Conservation (phyloP, 768 basidiomycete species). For the Lyophyllum atratum region DNA sequence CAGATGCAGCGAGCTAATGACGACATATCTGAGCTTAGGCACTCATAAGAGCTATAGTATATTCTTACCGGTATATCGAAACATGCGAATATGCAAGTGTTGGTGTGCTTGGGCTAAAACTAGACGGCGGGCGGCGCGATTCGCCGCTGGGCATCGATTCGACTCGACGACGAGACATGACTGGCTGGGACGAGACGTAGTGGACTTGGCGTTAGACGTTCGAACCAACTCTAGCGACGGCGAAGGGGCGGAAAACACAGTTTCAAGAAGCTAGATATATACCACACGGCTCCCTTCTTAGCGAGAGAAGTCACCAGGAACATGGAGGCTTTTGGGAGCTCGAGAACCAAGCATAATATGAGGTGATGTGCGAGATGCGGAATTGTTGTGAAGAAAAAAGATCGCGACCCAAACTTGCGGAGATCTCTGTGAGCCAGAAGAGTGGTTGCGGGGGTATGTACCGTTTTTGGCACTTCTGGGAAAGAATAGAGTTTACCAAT, state of each 20-base stretch:
- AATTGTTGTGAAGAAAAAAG: constrained; percentile 3
- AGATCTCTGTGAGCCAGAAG: constrained; percentile 7
- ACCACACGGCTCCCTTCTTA: constrained; percentile 11
- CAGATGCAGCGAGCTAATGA: constrained; percentile 50
- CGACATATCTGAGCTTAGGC: not conserved
- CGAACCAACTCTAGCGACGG: not conserved
- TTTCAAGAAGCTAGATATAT: constrained; percentile 13
- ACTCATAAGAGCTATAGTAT: not conserved
- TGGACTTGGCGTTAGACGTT: not conserved
- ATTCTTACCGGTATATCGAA: constrained; percentile 49
- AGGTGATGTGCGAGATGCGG: constrained; percentile 2
- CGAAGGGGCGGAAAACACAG: not conserved
- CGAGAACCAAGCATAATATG: constrained; percentile 12
- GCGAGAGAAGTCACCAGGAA: constrained; percentile 19
- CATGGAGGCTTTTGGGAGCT: constrained; percentile 12
- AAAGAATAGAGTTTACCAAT: constrained; percentile 5
- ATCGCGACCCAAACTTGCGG: constrained; percentile 1
- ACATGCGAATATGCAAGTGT: constrained; percentile 41
- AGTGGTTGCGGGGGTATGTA: not conserved
- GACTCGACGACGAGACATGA: constrained; percentile 30
- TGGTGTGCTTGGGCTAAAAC: constrained; percentile 29
- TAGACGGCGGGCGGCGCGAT: constrained; percentile 29
- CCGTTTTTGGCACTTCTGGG: not conserved
- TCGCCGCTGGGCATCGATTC: constrained; percentile 27
- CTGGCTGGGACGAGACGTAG: not conserved